Percentiles rank a stretch among this genome's conserved stretches.
Conservation (phyloP, 2,329 filamentous ascomycete species). For the Trichophyton verrucosum region DNA sequence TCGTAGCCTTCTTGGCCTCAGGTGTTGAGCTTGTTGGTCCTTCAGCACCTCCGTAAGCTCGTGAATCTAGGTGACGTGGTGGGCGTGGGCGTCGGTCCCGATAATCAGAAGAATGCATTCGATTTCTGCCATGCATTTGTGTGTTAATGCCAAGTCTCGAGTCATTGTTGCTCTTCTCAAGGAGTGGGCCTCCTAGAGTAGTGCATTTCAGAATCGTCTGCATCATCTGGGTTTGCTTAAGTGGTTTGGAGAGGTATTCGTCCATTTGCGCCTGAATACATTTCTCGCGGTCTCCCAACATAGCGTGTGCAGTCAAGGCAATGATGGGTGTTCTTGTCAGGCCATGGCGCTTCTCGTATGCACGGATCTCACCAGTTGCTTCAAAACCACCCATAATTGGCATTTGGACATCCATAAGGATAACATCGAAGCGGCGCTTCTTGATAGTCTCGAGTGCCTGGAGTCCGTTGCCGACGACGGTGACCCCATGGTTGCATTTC, state of each 20-base stretch:
- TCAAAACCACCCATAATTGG: constrained; percentile 99
- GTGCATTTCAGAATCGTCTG: constrained; percentile 96
- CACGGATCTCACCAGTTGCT: constrained; percentile 88
- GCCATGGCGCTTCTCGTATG: constrained; percentile 75
- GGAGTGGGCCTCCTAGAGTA: constrained; percentile 54
- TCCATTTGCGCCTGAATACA: constrained; percentile 99
- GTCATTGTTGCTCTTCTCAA: constrained; percentile 32
- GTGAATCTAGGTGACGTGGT: not conserved
- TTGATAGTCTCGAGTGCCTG: constrained; percentile 90
- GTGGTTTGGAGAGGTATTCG: constrained; percentile 90
- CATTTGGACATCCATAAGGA: constrained; percentile 99
- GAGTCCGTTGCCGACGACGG: constrained; percentile 83
- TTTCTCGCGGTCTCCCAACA: constrained; percentile 96
- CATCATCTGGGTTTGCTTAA: constrained; percentile 94
- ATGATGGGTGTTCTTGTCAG: constrained; percentile 86
- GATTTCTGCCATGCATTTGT: not conserved
- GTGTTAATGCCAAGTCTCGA: constrained; percentile 8
- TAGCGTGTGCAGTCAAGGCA: constrained; percentile 90
- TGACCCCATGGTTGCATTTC: constrained; percentile 64
- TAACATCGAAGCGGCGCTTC: constrained; percentile 84
- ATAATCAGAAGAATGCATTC: not conserved
- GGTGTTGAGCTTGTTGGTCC: not conserved
- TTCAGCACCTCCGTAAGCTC: not conserved
- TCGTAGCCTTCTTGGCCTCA: not conserved
- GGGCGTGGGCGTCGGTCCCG: not conserved